Conservation (phyloP, 805 yeast species). For the Candida alai region DNA sequence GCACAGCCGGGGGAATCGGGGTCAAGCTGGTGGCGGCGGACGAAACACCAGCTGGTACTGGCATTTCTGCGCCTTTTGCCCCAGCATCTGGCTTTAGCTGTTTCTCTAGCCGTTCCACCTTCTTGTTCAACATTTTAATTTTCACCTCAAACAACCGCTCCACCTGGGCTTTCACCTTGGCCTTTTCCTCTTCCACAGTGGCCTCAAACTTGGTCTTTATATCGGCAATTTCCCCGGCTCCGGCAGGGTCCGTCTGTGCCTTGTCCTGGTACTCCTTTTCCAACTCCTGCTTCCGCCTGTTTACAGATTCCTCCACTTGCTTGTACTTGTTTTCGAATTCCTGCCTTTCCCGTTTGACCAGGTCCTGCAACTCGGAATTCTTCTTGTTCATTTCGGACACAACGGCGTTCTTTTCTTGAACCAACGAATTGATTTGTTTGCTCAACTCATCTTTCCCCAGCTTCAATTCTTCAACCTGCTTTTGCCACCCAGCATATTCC, state of each 20-base stretch:
- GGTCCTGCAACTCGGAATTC: slow-evolving; percentile 14
- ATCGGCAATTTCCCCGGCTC: slow-evolving; percentile 6
- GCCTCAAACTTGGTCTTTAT: slow-evolving; percentile 15
- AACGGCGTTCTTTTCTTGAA: slow-evolving; percentile 9
- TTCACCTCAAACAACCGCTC: slow-evolving; percentile 59
- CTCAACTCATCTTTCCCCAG: slow-evolving; percentile 14
- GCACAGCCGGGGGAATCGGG: neutral
- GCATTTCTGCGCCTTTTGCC: slow-evolving; percentile 2
- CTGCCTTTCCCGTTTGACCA: slow-evolving; percentile 14
- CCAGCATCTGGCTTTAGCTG: slow-evolving; percentile 9
- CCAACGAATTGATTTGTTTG: slow-evolving; percentile 3
- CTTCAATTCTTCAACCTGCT: slow-evolving; percentile 18
- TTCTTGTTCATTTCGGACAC: slow-evolving; percentile 9
- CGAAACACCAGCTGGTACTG: neutral
- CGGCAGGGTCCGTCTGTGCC: slow-evolving; percentile 16
- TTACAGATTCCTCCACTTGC: slow-evolving; percentile 15
- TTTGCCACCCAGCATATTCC: no score
- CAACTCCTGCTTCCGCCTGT: slow-evolving; percentile 28
- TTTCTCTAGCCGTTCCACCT: slow-evolving; percentile 49
- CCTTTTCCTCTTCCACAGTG: slow-evolving; percentile 23
- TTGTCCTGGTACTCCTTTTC: slow-evolving; percentile 31
- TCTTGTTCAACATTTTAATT: slow-evolving; percentile 50
- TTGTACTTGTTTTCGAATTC: slow-evolving; percentile 22
- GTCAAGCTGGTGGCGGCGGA: neutral
- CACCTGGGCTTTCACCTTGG: slow-evolving; percentile 45